phyloP scores from a whole-genome alignment of 1,284 basidiomycete genomes.

The Ustilago cynodontis region DNA sequence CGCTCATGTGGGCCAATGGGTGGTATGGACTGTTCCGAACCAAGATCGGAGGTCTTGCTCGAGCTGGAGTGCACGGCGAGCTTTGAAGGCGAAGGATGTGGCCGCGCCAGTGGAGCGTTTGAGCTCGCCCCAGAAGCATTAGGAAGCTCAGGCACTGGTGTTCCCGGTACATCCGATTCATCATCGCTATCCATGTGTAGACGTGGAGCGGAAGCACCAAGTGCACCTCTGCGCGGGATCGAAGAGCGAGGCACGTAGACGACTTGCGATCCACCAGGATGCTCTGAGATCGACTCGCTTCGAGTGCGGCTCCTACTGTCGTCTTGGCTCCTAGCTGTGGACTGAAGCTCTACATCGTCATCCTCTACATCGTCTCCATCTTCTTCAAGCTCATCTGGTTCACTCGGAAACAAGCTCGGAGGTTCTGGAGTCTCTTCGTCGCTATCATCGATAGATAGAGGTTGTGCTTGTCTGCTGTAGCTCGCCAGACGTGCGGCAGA shows the following conservation, averaged over 20 bases:
- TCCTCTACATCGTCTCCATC: conserved; percentile 10
- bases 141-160: conserved; percentile 1
- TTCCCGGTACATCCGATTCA: background rate
- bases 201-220: conserved; percentile 12
- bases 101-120: conserved; percentile 4
- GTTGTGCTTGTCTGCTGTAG: background rate
- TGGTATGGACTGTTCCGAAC: conserved; percentile 12
- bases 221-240: conserved; percentile 19
- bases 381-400: conserved; percentile 16
- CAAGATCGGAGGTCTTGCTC: background rate
- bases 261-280: background rate
- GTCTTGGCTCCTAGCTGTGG: background rate
- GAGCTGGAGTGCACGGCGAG: conserved; percentile 19
- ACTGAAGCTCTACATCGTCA: background rate
- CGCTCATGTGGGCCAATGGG: conserved; percentile 13
- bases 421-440: conserved; percentile 12
- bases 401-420: background rate
- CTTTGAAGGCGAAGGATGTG: conserved; percentile 15
- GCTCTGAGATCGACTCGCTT: conserved; percentile 4
- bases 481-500: background rate
- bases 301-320: conserved; percentile 4
- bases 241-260: conserved; percentile 11
- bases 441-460: conserved; percentile 6
- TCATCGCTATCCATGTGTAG: conserved; percentile 30
- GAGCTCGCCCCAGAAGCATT: conserved; percentile 14